Evolutionary conservation across 768 basidiomycete species (phyloP).

Genomic region (Pisolithus sp.): DNA sequence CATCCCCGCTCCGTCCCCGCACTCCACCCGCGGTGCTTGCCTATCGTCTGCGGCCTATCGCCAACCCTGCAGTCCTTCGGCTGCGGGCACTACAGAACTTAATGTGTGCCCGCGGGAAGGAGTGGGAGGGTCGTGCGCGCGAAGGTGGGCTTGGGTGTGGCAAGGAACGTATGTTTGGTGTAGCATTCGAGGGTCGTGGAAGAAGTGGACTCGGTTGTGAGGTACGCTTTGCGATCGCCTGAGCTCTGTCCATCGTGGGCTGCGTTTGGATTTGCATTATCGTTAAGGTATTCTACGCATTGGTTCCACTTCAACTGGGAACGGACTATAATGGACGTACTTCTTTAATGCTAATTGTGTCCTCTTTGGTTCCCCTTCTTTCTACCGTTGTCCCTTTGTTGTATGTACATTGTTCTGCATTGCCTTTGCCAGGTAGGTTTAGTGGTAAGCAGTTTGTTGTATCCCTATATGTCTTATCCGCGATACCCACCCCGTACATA

Average conservation of each 20-base stretch:
- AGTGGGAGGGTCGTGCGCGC: slow-evolving; percentile 42
- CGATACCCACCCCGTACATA: not conserved
- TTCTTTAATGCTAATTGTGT: slow-evolving; percentile 27
- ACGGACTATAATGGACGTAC: slow-evolving; percentile 25
- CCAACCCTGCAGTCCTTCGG: slow-evolving; percentile 55
- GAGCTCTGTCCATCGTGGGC: not conserved
- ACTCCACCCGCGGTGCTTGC: slow-evolving; percentile 24
- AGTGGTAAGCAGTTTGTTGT: slow-evolving; percentile 3
- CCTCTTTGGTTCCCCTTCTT: not conserved
- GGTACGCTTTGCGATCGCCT: slow-evolving; percentile 30
- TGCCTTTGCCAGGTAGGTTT: slow-evolving; percentile 2
- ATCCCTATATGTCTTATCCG: not conserved
- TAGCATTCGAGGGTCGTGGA: slow-evolving; percentile 60
- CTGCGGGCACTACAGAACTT: slow-evolving; percentile 58
- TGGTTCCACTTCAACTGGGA: slow-evolving; percentile 2
- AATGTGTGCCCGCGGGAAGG: slow-evolving; percentile 36
- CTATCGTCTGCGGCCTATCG: slow-evolving; percentile 49
- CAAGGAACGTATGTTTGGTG: slow-evolving; percentile 48
- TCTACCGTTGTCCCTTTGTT: not conserved
- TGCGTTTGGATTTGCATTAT: not conserved
- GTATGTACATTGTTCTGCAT: slow-evolving; percentile 2
- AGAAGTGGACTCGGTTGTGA: slow-evolving; percentile 43
- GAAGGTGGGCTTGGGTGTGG: slow-evolving; percentile 50
- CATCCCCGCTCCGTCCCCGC: slow-evolving; percentile 37
- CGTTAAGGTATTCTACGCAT: slow-evolving; percentile 7